Evolutionary conservation across 768 basidiomycete genomes (phyloP).

Genomic region (Leccinum sublutescens): DNA sequence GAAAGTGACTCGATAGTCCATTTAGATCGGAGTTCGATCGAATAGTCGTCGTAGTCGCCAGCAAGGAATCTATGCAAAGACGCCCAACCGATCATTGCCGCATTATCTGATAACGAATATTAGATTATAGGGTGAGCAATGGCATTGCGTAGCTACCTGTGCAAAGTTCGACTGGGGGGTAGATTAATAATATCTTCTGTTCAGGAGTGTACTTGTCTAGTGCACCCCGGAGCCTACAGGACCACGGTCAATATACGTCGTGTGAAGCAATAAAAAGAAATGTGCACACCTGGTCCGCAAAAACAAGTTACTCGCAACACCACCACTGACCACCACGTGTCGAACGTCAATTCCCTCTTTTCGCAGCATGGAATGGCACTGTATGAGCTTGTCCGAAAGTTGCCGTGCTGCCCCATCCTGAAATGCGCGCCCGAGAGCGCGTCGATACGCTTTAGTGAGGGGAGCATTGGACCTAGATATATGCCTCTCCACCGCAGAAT

Average conservation of each 20-base stretch:
- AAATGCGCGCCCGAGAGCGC: slow-evolving; percentile 64
- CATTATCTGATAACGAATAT: slow-evolving; percentile 65
- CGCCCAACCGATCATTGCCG: slow-evolving; percentile 95
- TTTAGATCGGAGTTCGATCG: slow-evolving; percentile 58
- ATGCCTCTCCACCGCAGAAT: slow-evolving; percentile 64
- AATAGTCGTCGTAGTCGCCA: slow-evolving; percentile 59
- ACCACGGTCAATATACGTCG: neutral
- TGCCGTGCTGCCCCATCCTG: slow-evolving; percentile 71
- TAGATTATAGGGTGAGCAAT: neutral
- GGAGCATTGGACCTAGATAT: slow-evolving; percentile 40
- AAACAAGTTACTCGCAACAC: slow-evolving; percentile 84
- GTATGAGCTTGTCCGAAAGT: slow-evolving; percentile 66
- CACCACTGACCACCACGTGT: slow-evolving; percentile 83
- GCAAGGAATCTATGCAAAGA: slow-evolving; percentile 77
- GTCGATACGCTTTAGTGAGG: slow-evolving; percentile 29
- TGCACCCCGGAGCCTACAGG: slow-evolving; percentile 33
- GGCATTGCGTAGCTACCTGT: slow-evolving; percentile 53
- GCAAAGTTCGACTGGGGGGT: slow-evolving; percentile 78
- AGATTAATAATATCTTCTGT: slow-evolving; percentile 48
- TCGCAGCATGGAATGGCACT: slow-evolving; percentile 38
- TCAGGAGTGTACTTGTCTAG: slow-evolving; percentile 29
- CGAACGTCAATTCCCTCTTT: slow-evolving; percentile 45
- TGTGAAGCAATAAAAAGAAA: neutral
- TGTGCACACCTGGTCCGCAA: slow-evolving; percentile 59
- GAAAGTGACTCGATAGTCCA: slow-evolving; percentile 69